These are phyloP conservation scores for Escallonia rubra DNA, from an alignment of 129 eudicot species.

Conservation along the genomic window DNA sequence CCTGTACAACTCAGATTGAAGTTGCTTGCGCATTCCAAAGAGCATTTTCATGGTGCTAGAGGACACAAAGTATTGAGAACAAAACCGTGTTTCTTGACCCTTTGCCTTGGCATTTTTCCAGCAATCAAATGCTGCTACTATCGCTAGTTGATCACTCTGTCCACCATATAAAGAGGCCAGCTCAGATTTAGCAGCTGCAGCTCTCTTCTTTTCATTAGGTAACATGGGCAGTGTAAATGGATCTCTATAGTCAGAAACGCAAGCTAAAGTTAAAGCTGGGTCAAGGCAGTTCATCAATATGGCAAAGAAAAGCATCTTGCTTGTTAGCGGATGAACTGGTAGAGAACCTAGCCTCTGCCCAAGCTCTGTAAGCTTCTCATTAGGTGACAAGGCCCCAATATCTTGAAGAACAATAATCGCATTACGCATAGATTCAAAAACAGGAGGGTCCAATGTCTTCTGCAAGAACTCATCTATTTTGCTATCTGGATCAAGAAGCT, in stretches of 20 bases:
- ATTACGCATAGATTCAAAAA: slow-evolving; percentile 71
- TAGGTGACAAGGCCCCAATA: slow-evolving; percentile 72
- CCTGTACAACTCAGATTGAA: slow-evolving; percentile 49
- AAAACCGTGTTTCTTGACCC: slow-evolving; percentile 67
- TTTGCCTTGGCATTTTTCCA: slow-evolving; percentile 72
- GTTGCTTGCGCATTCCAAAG: slow-evolving; percentile 69
- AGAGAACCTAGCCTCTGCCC: slow-evolving; percentile 80
- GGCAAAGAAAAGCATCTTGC: slow-evolving; percentile 94
- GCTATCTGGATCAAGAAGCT: slow-evolving; percentile 70
- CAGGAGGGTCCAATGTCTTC: slow-evolving; percentile 89
- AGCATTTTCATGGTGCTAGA: slow-evolving; percentile 73
- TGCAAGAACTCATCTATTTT: slow-evolving; percentile 70
- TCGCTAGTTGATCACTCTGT: slow-evolving; percentile 78
- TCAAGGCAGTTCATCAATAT: slow-evolving; percentile 84
- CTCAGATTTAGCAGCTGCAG: slow-evolving; percentile 58
- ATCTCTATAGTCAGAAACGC: slow-evolving; percentile 72
- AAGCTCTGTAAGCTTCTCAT: slow-evolving; percentile 81
- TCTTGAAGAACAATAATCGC: slow-evolving; percentile 81
- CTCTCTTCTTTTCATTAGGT: slow-evolving; percentile 54
- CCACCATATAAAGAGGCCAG: slow-evolving; percentile 81
- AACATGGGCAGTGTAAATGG: slow-evolving; percentile 80
- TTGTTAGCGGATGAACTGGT: slow-evolving; percentile 88
- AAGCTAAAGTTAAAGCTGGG: slow-evolving; percentile 96
- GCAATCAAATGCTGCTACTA: slow-evolving; percentile 83
- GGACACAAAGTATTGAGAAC: slow-evolving; percentile 65